Conservation (phyloP, 495 filamentous ascomycete genomes). For the Penicillium robsamsonii region DNA sequence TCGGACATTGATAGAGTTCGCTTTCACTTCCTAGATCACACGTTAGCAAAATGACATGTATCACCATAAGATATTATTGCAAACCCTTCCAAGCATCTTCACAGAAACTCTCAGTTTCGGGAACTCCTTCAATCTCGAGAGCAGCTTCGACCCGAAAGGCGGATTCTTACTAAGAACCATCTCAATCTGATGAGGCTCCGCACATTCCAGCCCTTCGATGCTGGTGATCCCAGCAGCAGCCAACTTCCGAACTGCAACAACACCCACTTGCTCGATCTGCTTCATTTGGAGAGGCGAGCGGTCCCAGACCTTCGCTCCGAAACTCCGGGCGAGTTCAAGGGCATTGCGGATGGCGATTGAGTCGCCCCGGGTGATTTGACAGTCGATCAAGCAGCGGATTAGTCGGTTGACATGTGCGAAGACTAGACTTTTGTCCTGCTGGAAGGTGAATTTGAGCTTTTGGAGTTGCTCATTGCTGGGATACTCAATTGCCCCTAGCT, state of each 20-base stretch:
- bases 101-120: conserved; percentile 66
- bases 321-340: conserved; percentile 74
- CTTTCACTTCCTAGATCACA: conserved; percentile 36
- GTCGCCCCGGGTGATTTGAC: conserved; percentile 66
- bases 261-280: conserved; percentile 80
- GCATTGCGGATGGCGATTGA: conserved; percentile 64
- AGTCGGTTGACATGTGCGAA: conserved; percentile 74
- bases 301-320: conserved; percentile 84
- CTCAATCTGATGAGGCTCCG: conserved; percentile 71
- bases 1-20: conserved; percentile 51
- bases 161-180: conserved; percentile 73
- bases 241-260: conserved; percentile 74
- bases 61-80: conserved; percentile 5
- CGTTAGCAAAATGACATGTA: conserved; percentile 8
- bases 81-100: conserved; percentile 51
- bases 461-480: conserved; percentile 59
- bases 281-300: conserved; percentile 79
- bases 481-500: conserved; percentile 74
- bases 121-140: conserved; percentile 64
- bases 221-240: conserved; percentile 66
- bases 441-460: conserved; percentile 60
- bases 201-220: conserved; percentile 66
- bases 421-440: conserved; percentile 67
- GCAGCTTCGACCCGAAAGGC: conserved; percentile 73
- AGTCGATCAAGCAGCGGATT: conserved; percentile 83